Conservation (phyloP, 805 yeast genomes). For the Lipomyces chichibuensis region DNA sequence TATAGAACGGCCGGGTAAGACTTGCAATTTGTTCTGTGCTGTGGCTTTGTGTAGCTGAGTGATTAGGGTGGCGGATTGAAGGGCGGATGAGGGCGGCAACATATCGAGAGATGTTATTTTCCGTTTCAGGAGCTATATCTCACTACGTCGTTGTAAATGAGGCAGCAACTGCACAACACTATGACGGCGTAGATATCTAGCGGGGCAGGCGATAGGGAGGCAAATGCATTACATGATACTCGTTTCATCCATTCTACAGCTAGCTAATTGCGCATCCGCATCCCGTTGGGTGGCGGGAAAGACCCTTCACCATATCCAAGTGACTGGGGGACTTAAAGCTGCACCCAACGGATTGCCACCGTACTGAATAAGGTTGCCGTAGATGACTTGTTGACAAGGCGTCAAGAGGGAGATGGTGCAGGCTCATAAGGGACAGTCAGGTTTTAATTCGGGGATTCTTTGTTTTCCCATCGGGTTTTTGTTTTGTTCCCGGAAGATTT, state of each 20-base stretch:
- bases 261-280: not conserved
- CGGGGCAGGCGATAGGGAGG: not conserved
- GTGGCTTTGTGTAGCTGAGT: no score
- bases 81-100: not conserved
- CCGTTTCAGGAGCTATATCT: not conserved
- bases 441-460: no score
- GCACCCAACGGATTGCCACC: no score
- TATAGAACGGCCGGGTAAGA: not conserved
- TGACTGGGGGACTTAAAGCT: no score
- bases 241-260: not conserved
- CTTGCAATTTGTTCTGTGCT: not conserved
- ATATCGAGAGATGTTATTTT: not conserved
- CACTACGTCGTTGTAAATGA: not conserved
- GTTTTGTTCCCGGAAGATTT: no score
- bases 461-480: no score
- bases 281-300: no score
- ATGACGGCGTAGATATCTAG: not conserved
- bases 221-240: not conserved
- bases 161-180: not conserved
- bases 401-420: no score
- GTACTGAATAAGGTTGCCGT: no score
- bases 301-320: no score
- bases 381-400: no score
- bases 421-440: no score
- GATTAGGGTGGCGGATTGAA: not conserved